Base-by-base conservation (phyloP, 2,329 filamentous ascomycete species). In the Phialophora chinensis region DNA sequence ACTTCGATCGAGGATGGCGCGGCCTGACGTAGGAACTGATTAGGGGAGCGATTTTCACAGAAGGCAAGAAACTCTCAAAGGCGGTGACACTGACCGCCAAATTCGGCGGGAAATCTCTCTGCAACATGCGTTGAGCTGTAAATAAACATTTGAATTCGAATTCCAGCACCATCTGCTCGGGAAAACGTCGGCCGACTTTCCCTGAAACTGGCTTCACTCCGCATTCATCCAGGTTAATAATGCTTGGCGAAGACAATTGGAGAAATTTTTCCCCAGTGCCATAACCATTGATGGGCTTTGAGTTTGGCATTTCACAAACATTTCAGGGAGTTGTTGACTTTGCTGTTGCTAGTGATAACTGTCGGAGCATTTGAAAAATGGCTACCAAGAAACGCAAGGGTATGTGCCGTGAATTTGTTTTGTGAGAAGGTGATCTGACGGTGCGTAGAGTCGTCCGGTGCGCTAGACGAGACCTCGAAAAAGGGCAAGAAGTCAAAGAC, bases 381-480 rank as follows among this genome's bases (percentile, higher is more conserved):
- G 71, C 63, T n/a, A 69, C 63, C 12, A 72, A 72, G 65, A 72
- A 72, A 62, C 66, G 72, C 10, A 73, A 73, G 63, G 71, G 71
- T 72, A 63, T 56, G 60, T 49, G n/a, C 5, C 35, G 33, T 55
- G 14, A 25, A 38, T 5, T 35, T 47, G 1, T n/a, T 42, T 1
- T 29, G 23, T 11, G 12, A 56, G n/a, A 20, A 64, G n/a, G 47
- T 20, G 11, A 25, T 52, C 58, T 69, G 27, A 67, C 42, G 14
- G 10, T 38, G 27, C 25, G 25, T 57, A 69, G 68, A 66, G 33
- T 65, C 69, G 25, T 59, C 59, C 23, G 66, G 52, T 29, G 52
- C 66, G 10, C 52, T 31, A 7, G 67, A 69, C 53, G 53, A 67
- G 27, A 85, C 85, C 74, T 87, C 87, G 29, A 90, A 90, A 75